Percentiles rank a stretch among this genome's conserved stretches.
Evolutionary conservation across 2,329 filamentous ascomycete species (phyloP).

Genomic region (Colletotrichum lini): DNA sequence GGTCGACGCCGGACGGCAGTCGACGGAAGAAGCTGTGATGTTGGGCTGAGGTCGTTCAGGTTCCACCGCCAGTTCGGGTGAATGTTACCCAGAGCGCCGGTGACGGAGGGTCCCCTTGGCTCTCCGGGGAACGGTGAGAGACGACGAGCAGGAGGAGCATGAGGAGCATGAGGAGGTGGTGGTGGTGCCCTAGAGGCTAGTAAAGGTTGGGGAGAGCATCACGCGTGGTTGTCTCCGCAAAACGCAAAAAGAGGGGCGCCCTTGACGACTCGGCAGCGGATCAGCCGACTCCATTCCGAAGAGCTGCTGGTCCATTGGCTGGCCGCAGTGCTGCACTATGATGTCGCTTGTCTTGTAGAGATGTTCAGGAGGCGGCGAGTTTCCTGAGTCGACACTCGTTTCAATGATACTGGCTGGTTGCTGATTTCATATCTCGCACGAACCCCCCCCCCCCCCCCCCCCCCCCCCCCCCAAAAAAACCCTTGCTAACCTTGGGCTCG

Average conservation of each 20-base stretch:
- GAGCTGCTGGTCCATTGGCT: conserved; percentile 1
- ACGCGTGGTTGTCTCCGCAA: conserved; percentile 5
- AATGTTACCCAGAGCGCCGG: conserved; percentile 30
- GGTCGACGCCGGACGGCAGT: background rate
- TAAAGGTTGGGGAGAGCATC: conserved; percentile 7
- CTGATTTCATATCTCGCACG: background rate
- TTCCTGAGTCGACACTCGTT: background rate
- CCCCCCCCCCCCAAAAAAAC: too few relatives aligned
- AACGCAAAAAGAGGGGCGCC: conserved; percentile 2
- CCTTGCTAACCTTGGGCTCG: conserved; percentile 6
- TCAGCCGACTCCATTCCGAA: conserved; percentile 15
- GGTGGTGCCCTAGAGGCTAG: background rate
- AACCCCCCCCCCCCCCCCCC: too few relatives aligned
- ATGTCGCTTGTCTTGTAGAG: conserved; percentile 1
- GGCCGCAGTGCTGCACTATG: conserved; percentile 10
- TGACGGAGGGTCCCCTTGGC: conserved; percentile 20
- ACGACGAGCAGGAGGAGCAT: background rate
- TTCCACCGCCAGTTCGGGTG: conserved; percentile 36
- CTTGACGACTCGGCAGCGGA: conserved; percentile 7
- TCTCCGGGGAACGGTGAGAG: conserved; percentile 14
- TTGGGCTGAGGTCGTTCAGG: conserved; percentile 23
- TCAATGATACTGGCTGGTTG: background rate
- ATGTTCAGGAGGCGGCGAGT: conserved; percentile 11
- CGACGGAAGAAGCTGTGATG: conserved; percentile 17
- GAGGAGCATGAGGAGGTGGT: too few relatives aligned